A percentile compares a stretch with the other conserved stretches of the same genome.
Evolutionary conservation across 2,329 filamentous ascomycete species (phyloP).

Genomic region (Pseudopyricularia cyperi): DNA sequence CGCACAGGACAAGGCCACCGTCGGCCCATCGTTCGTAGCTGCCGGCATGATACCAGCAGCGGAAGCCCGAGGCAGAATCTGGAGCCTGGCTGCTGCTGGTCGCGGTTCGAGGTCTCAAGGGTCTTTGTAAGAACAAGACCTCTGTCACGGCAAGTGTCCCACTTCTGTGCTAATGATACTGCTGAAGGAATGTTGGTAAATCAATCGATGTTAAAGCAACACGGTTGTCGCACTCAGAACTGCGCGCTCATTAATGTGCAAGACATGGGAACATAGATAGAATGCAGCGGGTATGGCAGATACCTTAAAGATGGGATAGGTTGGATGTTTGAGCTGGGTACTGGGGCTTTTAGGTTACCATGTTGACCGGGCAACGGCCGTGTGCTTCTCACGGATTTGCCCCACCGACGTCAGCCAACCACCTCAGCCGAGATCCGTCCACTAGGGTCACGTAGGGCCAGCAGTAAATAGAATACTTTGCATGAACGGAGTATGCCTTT

Average conservation of each 20-base stretch:
- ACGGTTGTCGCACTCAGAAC: background rate
- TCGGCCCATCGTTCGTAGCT: slow-evolving; percentile 1
- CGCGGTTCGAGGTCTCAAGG: background rate
- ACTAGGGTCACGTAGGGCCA: no score
- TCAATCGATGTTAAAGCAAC: background rate
- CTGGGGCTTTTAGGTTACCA: background rate
- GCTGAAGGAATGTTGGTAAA: background rate
- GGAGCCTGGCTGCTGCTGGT: background rate
- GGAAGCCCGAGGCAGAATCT: background rate
- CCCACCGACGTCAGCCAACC: background rate
- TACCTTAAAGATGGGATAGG: no score
- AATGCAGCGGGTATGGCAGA: background rate
- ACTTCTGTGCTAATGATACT: background rate
- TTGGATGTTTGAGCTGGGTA: no score
- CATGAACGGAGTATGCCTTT: no score
- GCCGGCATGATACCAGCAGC: slow-evolving; percentile 4
- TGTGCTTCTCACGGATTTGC: background rate
- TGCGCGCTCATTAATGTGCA: background rate
- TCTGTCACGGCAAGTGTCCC: background rate
- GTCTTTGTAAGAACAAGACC: background rate
- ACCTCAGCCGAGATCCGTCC: background rate
- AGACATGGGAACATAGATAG: background rate
- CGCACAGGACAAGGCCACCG: slow-evolving; percentile 1
- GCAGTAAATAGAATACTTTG: no score
- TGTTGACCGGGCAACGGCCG: background rate